phyloP scores from a whole-genome alignment of 2,329 filamentous ascomycete genomes.

The Arthroderma uncinatum region DNA sequence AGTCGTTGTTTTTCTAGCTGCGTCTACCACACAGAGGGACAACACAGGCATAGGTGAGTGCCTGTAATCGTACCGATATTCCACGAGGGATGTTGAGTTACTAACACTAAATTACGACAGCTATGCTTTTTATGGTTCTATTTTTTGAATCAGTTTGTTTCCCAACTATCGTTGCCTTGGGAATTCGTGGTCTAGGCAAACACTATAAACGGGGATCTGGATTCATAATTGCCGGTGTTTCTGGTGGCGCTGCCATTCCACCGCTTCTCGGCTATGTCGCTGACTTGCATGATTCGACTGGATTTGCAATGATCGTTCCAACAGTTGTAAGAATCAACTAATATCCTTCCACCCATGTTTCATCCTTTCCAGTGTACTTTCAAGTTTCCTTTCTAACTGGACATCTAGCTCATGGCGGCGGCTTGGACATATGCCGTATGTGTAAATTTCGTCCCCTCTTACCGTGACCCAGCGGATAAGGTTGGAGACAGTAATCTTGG shows the following conservation, averaged over 20 bases:
- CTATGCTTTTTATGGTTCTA: constrained; percentile 56
- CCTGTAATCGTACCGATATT: not conserved
- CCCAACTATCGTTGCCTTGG: constrained; percentile 69
- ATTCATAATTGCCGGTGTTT: constrained; percentile 60
- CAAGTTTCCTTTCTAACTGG: not conserved
- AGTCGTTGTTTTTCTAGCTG: constrained; percentile 50
- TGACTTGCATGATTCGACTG: constrained; percentile 51
- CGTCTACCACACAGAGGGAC: constrained; percentile 38
- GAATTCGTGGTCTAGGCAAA: constrained; percentile 59
- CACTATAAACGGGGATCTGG: constrained; percentile 59
- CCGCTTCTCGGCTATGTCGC: constrained; percentile 59
- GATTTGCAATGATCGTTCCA: constrained; percentile 56
- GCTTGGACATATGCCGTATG: constrained; percentile 48
- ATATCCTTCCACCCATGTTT: not conserved
- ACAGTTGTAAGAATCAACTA: constrained; percentile 29
- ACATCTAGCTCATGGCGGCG: constrained; percentile 42
- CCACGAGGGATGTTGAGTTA: constrained; percentile 21
- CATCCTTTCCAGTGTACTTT: not conserved
- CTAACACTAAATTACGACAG: constrained; percentile 12
- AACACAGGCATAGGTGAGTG: constrained; percentile 37
- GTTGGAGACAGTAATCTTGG: constrained; percentile 26
- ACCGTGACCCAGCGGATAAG: constrained; percentile 51
- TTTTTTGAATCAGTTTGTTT: constrained; percentile 77
- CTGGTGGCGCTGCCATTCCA: constrained; percentile 62
- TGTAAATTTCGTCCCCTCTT: constrained; percentile 57